Evolutionary conservation across 108 stramenopile genomes (phyloP), one percentile per base, ranked within the genome.

Genomic region (Poteriospumella lacustris): DNA sequence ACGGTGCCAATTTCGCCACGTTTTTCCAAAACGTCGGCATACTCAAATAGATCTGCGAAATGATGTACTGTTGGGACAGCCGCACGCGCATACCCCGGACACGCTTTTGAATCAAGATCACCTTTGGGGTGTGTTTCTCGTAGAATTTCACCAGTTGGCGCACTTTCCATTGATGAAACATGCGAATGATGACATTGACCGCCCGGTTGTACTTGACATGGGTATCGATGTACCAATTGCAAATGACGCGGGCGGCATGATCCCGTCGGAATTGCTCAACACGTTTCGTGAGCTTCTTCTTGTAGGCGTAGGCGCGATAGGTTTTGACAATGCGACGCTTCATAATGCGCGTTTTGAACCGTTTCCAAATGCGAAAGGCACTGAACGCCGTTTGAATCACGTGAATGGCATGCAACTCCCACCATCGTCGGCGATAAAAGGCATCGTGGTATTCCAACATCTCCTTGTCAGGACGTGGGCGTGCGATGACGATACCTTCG

Each of bases 1-100:
- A 52, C 3, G 70, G 44, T 12, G 44, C 12, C 28, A 31, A 38
- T 12, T 73, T 44, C 3, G 31, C 31, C 3, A 73, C 33, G 26
- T 44, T 5, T 15, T 42, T 39, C 70, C 70, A 73, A 38, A 73
- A 73, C 3, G 70, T n/a, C 5, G 70, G 70, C 43, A 73, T 5
- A 5, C 36, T 39, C 12, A 73, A 19, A 38, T 73, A 73, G 12
- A 73, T 5, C 41, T 73, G 70, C 9, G 70, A 24, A 38, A 73
- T 15, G 31, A 73, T 73, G 41, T 42, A 38, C 3, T 34, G 12
- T 19, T 73, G n/a, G 9, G 12, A 34, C 26, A 9, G 5, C 28
- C 70, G 38, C 29, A 38, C 70, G 3, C 26, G 9, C 12, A 34
- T 34, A 5, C 70, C 70, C 42, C 70, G 43, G 12, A 33, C 33